Percentiles rank a stretch among this genome's conserved stretches.
These are phyloP conservation scores for Teunomyces aglyptinius DNA, from an alignment of 805 yeast species.

Conservation along the genomic window DNA sequence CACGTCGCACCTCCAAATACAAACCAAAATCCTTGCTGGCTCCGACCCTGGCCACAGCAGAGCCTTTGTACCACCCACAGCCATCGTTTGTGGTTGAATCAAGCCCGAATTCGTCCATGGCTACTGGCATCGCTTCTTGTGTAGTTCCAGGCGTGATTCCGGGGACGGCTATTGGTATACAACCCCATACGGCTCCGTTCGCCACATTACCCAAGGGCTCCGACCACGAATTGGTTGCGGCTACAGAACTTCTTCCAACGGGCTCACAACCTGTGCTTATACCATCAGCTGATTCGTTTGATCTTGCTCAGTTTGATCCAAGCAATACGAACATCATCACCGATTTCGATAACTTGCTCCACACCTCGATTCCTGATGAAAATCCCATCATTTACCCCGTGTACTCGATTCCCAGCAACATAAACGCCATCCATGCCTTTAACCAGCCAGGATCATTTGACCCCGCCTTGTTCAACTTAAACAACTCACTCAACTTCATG, in stretches of 20 bases:
- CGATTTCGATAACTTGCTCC: conserved; percentile 33
- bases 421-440: not conserved
- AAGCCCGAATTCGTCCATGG: too few species aligned
- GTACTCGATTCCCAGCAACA: conserved; percentile 20
- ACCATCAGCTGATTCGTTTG: not conserved
- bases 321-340: conserved; percentile 14
- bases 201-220: not conserved
- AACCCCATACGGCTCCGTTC: not conserved
- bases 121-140: too few species aligned
- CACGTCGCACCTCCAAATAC: not conserved
- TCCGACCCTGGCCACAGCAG: not conserved
- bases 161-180: too few species aligned
- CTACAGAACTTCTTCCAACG: not conserved
- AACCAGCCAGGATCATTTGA: not conserved
- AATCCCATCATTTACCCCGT: conserved; percentile 38
- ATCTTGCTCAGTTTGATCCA: not conserved
- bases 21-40: not conserved
- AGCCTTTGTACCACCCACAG: not conserved
- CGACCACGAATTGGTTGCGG: not conserved
- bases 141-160: too few species aligned
- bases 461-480: not conserved
- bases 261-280: not conserved
- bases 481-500: not conserved
- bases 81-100: not conserved
- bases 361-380: conserved; percentile 18